Conservation (phyloP, 2,329 filamentous ascomycete genomes). For the Fusarium sp. region DNA sequence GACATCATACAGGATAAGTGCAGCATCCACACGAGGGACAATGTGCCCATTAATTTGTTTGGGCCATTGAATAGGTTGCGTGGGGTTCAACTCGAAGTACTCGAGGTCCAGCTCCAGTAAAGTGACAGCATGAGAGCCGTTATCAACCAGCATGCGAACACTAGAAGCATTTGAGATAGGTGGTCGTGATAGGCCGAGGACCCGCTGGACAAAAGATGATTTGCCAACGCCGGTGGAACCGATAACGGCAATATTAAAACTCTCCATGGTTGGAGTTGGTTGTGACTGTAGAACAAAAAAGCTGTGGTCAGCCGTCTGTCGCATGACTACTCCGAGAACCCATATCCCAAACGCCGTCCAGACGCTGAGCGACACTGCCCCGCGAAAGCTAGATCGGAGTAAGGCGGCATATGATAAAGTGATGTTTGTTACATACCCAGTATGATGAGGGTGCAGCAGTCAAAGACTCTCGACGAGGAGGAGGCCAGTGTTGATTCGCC, state of each 20-base stretch:
- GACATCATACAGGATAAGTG: slow-evolving; percentile 88
- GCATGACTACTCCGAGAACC: slow-evolving; percentile 23
- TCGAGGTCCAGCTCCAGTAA: slow-evolving; percentile 75
- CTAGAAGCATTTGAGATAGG: slow-evolving; percentile 67
- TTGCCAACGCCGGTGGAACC: slow-evolving; percentile 75
- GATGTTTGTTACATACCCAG: slow-evolving; percentile 52
- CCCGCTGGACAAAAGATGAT: slow-evolving; percentile 74
- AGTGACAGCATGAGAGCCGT: slow-evolving; percentile 67
- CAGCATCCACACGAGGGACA: slow-evolving; percentile 82
- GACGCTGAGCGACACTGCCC: slow-evolving; percentile 38
- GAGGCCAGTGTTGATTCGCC: slow-evolving; percentile 55
- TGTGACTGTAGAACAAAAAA: slow-evolving; percentile 47
- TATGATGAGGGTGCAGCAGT: slow-evolving; percentile 53
- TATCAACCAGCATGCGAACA: slow-evolving; percentile 69
- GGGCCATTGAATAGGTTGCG: slow-evolving; percentile 72
- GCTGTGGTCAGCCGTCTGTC: slow-evolving; percentile 44
- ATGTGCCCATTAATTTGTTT: slow-evolving; percentile 76
- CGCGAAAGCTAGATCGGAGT: slow-evolving; percentile 36
- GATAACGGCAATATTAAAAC: slow-evolving; percentile 74
- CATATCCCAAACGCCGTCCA: neutral
- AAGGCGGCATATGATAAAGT: slow-evolving; percentile 39
- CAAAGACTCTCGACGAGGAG: slow-evolving; percentile 62
- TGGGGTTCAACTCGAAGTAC: slow-evolving; percentile 69
- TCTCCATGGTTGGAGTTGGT: slow-evolving; percentile 61
- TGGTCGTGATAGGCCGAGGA: slow-evolving; percentile 65